These are phyloP conservation scores for Saccharomycopsis microspora DNA, from an alignment of 805 yeast species.

Conservation along the genomic window DNA sequence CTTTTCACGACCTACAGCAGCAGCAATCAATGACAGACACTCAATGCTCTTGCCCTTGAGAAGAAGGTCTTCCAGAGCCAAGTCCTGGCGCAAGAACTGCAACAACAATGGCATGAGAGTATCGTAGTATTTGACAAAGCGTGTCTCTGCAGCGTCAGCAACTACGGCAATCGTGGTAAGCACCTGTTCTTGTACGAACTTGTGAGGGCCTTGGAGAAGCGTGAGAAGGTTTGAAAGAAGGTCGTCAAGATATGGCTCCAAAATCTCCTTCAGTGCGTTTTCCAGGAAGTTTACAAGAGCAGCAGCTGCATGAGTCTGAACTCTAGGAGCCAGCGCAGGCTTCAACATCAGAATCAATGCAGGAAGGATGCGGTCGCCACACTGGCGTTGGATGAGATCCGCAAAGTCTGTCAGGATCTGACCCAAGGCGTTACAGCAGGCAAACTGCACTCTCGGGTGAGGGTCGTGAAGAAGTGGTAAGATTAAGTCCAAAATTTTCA, in stretches of 20 bases:
- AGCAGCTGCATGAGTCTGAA: slow-evolving; percentile 97
- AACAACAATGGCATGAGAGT: slow-evolving; percentile 84
- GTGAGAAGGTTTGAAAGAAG: slow-evolving; percentile 64
- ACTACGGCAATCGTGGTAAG: slow-evolving; percentile 92
- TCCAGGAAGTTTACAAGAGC: slow-evolving; percentile 94
- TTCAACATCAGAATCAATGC: slow-evolving; percentile 77
- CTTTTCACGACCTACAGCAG: slow-evolving; percentile 89
- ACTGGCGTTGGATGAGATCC: slow-evolving; percentile 69
- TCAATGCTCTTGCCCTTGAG: slow-evolving; percentile 91
- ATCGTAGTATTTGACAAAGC: slow-evolving; percentile 85
- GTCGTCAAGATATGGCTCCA: slow-evolving; percentile 88
- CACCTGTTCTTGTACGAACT: slow-evolving; percentile 95
- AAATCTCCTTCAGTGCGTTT: slow-evolving; percentile 72
- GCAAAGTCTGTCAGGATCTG: slow-evolving; percentile 97
- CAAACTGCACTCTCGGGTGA: slow-evolving; percentile 93
- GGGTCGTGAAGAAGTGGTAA: slow-evolving; percentile 76
- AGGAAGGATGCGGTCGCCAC: slow-evolving; percentile 74
- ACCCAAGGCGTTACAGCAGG: slow-evolving; percentile 93
- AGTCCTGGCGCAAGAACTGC: slow-evolving; percentile 66
- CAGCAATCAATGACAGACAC: slow-evolving; percentile 87
- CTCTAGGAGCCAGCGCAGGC: slow-evolving; percentile 70
- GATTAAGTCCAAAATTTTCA: slow-evolving; percentile 72
- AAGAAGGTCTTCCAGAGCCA: slow-evolving; percentile 66
- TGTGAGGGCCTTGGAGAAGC: slow-evolving; percentile 72
- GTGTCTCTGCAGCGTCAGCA: slow-evolving; percentile 90